Percentiles rank a stretch among this genome's conserved stretches.
These are phyloP conservation scores for Penicillium angulare DNA, from an alignment of 495 filamentous ascomycete species.

Conservation along the genomic window DNA sequence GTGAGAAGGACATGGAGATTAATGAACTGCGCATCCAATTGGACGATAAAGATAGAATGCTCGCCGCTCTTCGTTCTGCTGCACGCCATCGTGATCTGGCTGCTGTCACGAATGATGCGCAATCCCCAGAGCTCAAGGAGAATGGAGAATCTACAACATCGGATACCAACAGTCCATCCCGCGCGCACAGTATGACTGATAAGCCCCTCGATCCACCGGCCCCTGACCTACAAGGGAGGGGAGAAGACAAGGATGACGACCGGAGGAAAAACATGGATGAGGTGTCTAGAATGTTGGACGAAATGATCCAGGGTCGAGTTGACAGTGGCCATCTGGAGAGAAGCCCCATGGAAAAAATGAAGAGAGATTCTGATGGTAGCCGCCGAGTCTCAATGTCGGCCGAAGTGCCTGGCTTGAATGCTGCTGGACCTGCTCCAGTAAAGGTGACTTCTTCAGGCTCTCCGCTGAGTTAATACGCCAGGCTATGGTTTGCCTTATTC, in stretches of 20 bases:
- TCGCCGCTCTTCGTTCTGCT: constrained; percentile 81
- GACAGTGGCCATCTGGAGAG: constrained; percentile 65
- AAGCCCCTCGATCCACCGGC: constrained; percentile 21
- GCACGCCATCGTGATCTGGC: constrained; percentile 84
- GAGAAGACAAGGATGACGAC: constrained; percentile 35
- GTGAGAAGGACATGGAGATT: constrained; percentile 93
- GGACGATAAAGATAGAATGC: constrained; percentile 95
- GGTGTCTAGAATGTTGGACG: constrained; percentile 84
- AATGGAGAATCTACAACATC: constrained; percentile 32
- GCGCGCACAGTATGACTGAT: constrained; percentile 11
- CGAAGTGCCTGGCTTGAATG: constrained; percentile 27
- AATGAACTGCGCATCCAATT: constrained; percentile 82
- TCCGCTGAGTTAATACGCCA: constrained; percentile 8
- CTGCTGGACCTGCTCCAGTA: constrained; percentile 3
- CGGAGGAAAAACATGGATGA: constrained; percentile 77
- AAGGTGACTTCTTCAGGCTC: constrained; percentile 1
- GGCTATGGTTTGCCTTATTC: constrained; percentile 9
- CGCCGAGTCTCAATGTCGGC: constrained; percentile 37
- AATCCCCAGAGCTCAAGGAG: constrained; percentile 31
- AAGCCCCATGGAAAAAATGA: constrained; percentile 54
- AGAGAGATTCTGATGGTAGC: constrained; percentile 38
- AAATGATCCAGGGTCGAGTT: constrained; percentile 89
- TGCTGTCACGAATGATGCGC: constrained; percentile 51
- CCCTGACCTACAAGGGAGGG: constrained; percentile 20
- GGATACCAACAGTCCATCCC: constrained; percentile 28